Conservation (phyloP, 352 stramenopile genomes). For the Phytophthora sansomeana region DNA sequence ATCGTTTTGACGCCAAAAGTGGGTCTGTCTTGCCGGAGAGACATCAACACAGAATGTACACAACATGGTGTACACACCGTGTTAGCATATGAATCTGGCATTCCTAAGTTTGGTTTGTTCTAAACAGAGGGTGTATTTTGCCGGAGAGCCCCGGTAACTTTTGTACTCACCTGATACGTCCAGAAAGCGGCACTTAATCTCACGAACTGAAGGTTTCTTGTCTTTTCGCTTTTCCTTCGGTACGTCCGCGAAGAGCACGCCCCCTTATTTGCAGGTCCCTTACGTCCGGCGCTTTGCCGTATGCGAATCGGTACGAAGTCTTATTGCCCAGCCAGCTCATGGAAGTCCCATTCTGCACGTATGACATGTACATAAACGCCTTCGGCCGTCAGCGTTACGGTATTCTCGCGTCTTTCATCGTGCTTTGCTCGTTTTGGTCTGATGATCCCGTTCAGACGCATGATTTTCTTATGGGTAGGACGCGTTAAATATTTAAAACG, state of each 20-base stretch:
- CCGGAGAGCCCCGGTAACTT: conserved; percentile 3
- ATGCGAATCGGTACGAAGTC: conserved; percentile 7
- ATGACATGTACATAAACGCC: conserved; percentile 26
- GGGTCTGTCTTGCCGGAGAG: too few species aligned
- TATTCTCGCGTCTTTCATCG: conserved; percentile 16
- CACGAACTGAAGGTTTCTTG: conserved; percentile 7
- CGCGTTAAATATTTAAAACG: conserved; percentile 18
- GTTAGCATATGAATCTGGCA: too few species aligned
- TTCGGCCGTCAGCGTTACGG: conserved; percentile 5
- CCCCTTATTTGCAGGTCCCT: conserved; percentile 1
- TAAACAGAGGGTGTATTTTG: too few species aligned
- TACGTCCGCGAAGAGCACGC: conserved; percentile 11
- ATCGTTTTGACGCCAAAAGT: too few species aligned
- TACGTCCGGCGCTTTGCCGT: conserved; percentile 2
- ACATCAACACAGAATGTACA: too few species aligned
- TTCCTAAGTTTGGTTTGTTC: too few species aligned
- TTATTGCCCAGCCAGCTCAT: conserved; percentile 3
- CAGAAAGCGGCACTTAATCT: conserved; percentile 14
- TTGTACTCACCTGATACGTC: conserved; percentile 16
- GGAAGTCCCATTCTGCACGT: conserved; percentile 17
- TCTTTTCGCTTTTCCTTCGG: conserved; percentile 2
- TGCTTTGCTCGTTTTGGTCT: too few species aligned
- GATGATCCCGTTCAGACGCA: too few species aligned
- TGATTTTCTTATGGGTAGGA: conserved; percentile 25
- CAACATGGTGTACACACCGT: too few species aligned